These are phyloP conservation scores for Mycena galericulata DNA, from an alignment of 768 basidiomycete species.

Conservation along the genomic window DNA sequence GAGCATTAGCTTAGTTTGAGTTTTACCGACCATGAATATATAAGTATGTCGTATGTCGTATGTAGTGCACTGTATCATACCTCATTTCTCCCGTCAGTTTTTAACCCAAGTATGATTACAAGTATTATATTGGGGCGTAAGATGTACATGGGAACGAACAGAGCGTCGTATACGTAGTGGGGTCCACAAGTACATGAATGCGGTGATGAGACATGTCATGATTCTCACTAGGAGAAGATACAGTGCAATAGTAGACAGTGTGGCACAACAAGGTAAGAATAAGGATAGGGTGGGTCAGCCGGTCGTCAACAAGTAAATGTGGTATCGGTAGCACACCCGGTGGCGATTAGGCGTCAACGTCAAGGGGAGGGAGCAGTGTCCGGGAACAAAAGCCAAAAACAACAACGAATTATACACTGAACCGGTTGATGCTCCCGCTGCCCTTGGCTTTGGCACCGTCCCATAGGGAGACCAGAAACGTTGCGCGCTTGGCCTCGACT, in stretches of 20 bases:
- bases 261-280: not conserved
- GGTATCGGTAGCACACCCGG: not conserved
- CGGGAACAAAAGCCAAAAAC: not conserved
- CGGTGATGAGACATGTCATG: not conserved
- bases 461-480: constrained; percentile 42
- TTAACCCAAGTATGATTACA: too few relatives aligned
- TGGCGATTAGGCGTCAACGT: not conserved
- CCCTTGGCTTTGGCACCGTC: constrained; percentile 36
- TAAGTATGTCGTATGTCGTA: not conserved
- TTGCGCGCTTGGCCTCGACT: constrained; percentile 29
- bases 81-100: not conserved
- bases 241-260: not conserved
- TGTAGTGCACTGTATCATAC: constrained; percentile 15
- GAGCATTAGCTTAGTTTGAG: constrained; percentile 26
- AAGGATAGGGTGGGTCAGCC: not conserved
- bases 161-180: too few relatives aligned
- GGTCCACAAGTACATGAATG: too few relatives aligned
- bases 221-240: constrained; percentile 16
- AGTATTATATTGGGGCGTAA: too few relatives aligned
- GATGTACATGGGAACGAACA: too few relatives aligned
- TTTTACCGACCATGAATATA: not conserved
- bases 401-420: constrained; percentile 43
- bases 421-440: constrained; percentile 38
- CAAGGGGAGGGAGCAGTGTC: not conserved
- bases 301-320: constrained; percentile 1